Base-by-base conservation (phyloP, 2,329 filamentous ascomycete genomes). In the Dryadomyces sulphureus region DNA sequence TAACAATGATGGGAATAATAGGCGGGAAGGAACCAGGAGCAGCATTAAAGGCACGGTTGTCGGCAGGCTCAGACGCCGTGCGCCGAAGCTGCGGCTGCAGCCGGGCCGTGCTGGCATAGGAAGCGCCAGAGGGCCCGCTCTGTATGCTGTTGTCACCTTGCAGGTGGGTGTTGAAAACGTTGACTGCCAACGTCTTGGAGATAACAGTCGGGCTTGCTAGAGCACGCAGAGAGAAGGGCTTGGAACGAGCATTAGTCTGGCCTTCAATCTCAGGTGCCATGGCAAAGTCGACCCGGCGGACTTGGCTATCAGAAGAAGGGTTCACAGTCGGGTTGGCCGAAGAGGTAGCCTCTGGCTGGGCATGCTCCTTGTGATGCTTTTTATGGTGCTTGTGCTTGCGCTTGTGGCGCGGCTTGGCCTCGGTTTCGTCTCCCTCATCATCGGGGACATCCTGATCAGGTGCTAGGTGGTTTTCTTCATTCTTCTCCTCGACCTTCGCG, bases 151-250 rank as follows among this genome's bases (percentile, higher is more conserved):
- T 8, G 8, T 35, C 41, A 7, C 19, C 19, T 7, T 55, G 54
- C 2, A 58, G 51, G 19, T 45, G 51, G 11, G 46, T 27, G 6
- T 50, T 62, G 52, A 81, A 79, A 48, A 79, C 74, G 45, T 71
- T 79, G 56, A 75, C 73, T 1, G 74, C 72, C 2, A 80, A 65
- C 25, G 75, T 66, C 49, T 72, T 75, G 3, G 74, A 68, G 21
- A 66, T 64, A 7, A 49, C 42, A 16, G 74, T 71, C 21, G 71
- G 66, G 30, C 69, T 60, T 34, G 65, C 65, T 16, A 53, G 40
- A 3, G 48, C 32, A 35, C 69, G 68, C 20, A 72, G 54, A 48
- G 65, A 54, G 45, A 60, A 60, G 2, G 57, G 57, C 49, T 53
- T 56, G 6, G 54, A 45, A 1, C 48, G 48, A 53, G 59, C 67